phyloP scores from a whole-genome alignment of 2,329 filamentous ascomycete genomes.

The Calonectria pseudoturangicola region DNA sequence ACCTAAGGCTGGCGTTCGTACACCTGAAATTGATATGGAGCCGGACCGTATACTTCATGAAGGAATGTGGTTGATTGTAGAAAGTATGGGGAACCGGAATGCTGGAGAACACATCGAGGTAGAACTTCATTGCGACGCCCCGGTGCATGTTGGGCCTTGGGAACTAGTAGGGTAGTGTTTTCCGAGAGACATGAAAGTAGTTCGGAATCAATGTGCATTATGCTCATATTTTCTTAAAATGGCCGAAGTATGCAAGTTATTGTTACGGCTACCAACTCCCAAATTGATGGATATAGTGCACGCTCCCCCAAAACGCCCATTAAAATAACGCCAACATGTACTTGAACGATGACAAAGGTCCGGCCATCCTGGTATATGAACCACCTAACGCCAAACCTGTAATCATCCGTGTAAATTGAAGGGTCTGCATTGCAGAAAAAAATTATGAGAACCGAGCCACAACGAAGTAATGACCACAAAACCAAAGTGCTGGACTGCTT shows the following conservation, averaged over 20 bases:
- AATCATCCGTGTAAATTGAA: conserved; percentile 35
- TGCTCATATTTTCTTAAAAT: not conserved
- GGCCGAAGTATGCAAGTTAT: conserved; percentile 16
- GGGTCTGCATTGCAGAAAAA: not conserved
- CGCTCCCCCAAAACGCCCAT: conserved; percentile 38
- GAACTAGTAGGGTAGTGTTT: conserved; percentile 52
- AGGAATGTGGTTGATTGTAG: conserved; percentile 87
- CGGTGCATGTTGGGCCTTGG: conserved; percentile 66
- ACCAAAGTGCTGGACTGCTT: not conserved
- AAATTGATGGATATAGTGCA: conserved; percentile 29
- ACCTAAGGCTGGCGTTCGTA: conserved; percentile 78
- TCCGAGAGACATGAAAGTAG: not conserved
- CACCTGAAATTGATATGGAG: conserved; percentile 83
- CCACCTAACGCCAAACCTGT: conserved; percentile 51
- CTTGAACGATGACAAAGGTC: conserved; percentile 37
- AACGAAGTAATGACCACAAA: not conserved
- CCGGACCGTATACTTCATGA: conserved; percentile 74
- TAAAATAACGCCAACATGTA: conserved; percentile 40
- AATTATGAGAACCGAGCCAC: conserved; percentile 4
- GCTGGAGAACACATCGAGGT: conserved; percentile 68
- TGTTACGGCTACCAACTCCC: conserved; percentile 20
- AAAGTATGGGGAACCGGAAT: conserved; percentile 79
- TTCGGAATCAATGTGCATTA: not conserved
- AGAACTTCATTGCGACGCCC: conserved; percentile 71
- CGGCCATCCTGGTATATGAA: conserved; percentile 53